These are phyloP conservation scores for Cercis canadensis DNA, from an alignment of 306 rosid species.

Conservation along the genomic window DNA sequence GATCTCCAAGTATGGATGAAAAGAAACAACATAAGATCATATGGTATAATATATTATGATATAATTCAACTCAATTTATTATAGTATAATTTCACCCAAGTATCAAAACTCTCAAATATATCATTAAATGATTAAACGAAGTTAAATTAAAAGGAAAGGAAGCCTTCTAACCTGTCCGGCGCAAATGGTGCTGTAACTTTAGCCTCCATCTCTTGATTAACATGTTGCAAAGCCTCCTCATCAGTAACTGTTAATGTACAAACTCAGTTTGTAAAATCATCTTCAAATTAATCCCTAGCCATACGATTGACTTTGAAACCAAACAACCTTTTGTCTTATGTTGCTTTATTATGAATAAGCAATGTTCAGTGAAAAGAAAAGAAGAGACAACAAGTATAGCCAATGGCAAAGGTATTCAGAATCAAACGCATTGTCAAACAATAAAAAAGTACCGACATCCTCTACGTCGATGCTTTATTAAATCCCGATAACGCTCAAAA, in stretches of 20 bases:
- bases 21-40: slow-evolving; percentile 38
- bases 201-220: slow-evolving; percentile 91
- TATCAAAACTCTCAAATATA: neutral
- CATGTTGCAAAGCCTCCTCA: slow-evolving; percentile 94
- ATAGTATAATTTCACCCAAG: neutral
- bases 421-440: slow-evolving; percentile 50
- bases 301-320: slow-evolving; percentile 19
- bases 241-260: slow-evolving; percentile 74
- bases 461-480: slow-evolving; percentile 99
- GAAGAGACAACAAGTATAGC: slow-evolving; percentile 26
- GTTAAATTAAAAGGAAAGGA: slow-evolving; percentile 24
- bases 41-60: neutral
- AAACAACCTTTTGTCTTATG: slow-evolving; percentile 29
- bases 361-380: slow-evolving; percentile 18
- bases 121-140: neutral
- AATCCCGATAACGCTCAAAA: slow-evolving; percentile 99
- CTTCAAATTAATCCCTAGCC: slow-evolving; percentile 27
- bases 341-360: slow-evolving; percentile 37
- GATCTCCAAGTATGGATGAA: slow-evolving; percentile 58
- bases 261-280: slow-evolving; percentile 51
- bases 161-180: slow-evolving; percentile 62
- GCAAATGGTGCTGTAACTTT: slow-evolving; percentile 74
- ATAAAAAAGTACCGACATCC: slow-evolving; percentile 99
- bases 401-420: slow-evolving; percentile 40
- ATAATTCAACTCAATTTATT: neutral